Evolutionary conservation across 2,329 filamentous ascomycete genomes (phyloP).

Genomic region (Spiromastix sp.): DNA sequence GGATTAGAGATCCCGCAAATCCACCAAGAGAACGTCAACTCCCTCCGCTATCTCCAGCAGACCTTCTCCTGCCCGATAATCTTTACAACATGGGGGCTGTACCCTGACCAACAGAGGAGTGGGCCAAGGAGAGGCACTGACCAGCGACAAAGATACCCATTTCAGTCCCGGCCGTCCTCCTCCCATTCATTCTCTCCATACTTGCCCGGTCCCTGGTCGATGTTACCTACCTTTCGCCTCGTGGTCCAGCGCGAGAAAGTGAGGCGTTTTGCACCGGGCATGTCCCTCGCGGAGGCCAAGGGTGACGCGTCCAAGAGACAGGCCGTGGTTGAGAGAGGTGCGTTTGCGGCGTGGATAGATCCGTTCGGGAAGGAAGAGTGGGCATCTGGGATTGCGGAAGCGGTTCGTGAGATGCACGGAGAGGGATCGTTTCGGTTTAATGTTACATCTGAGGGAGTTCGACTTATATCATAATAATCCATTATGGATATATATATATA

Average conservation of each 20-base stretch:
- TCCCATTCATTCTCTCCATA: constrained; percentile 21
- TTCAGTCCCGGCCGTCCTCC: constrained; percentile 10
- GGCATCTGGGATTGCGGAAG: constrained; percentile 9
- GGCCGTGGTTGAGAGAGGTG: constrained; percentile 22
- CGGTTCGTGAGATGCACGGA: neutral
- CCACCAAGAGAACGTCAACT: constrained; percentile 9
- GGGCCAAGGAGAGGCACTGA: no score
- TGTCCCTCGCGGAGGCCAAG: constrained; percentile 23
- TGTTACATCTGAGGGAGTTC: constrained; percentile 7
- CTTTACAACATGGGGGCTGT: constrained; percentile 25
- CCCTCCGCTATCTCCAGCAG: constrained; percentile 25
- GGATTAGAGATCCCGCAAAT: constrained; percentile 2
- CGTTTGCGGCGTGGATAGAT: constrained; percentile 29
- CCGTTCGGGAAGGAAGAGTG: constrained; percentile 25
- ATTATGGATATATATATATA: neutral
- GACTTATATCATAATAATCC: neutral
- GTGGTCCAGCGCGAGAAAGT: constrained; percentile 26
- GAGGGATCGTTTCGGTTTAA: constrained; percentile 9
- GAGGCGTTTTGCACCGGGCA: constrained; percentile 24
- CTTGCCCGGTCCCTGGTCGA: constrained; percentile 29
- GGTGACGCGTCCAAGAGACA: constrained; percentile 26
- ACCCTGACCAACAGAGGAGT: constrained; percentile 5
- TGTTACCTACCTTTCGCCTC: constrained; percentile 27
- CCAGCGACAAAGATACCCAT: no score
- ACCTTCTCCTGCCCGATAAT: constrained; percentile 29